Evolutionary conservation across 1,284 basidiomycete species (phyloP).

Genomic region (Xerocomus nothofagi): DNA sequence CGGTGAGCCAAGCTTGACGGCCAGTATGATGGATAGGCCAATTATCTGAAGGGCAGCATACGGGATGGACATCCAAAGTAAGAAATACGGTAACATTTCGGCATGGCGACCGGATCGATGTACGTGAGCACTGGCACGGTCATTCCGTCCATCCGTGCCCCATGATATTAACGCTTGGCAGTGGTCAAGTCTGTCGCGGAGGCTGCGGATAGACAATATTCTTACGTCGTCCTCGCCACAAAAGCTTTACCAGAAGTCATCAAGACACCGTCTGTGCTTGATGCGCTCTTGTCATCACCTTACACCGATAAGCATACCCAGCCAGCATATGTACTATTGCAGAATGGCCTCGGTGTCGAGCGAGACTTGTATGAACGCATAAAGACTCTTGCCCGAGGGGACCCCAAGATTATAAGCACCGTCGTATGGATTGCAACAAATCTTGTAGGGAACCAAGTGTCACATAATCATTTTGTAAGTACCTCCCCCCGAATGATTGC

Average conservation of each 20-base stretch:
- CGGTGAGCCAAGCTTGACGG: conserved; percentile 35
- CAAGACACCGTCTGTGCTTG: conserved; percentile 57
- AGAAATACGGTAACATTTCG: conserved; percentile 56
- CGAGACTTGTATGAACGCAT: conserved; percentile 60
- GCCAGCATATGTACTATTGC: conserved; percentile 67
- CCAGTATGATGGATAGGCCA: background rate
- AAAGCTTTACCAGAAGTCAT: conserved; percentile 73
- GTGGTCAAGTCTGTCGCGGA: conserved; percentile 60
- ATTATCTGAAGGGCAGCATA: conserved; percentile 33
- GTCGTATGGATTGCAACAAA: conserved; percentile 58
- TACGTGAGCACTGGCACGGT: conserved; percentile 36
- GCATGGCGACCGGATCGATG: conserved; percentile 66
- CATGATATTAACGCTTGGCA: conserved; percentile 21
- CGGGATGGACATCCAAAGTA: conserved; percentile 58
- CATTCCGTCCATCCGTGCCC: background rate
- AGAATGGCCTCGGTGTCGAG: conserved; percentile 80
- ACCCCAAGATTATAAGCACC: conserved; percentile 54
- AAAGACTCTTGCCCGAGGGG: conserved; percentile 41
- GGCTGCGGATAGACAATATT: conserved; percentile 61
- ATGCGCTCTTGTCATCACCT: conserved; percentile 53
- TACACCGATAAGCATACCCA: conserved; percentile 50
- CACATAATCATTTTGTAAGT: conserved; percentile 54
- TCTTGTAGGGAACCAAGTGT: conserved; percentile 45
- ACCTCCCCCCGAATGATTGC: background rate
- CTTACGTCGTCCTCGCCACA: conserved; percentile 68